Conservation (phyloP, 2,329 filamentous ascomycete species). For the Chrysoporthe puriensis region DNA sequence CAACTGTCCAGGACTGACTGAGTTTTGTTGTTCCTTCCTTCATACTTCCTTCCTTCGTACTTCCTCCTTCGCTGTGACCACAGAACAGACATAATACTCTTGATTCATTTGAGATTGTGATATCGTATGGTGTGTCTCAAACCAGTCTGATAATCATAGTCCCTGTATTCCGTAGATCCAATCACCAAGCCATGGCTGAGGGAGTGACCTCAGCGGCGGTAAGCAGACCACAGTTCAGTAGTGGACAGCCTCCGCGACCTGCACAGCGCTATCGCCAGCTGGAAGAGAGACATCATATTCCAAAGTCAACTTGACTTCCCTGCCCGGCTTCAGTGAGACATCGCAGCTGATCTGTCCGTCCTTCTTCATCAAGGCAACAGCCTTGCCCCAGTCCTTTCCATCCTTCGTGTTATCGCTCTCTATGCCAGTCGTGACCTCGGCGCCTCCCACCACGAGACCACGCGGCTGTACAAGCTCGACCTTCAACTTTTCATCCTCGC, state of each 20-base stretch:
- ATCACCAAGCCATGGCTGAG: neutral
- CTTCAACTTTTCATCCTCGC: slow-evolving; percentile 60
- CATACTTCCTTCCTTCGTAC: neutral
- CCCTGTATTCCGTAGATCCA: neutral
- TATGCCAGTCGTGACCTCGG: slow-evolving; percentile 42
- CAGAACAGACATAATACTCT: neutral
- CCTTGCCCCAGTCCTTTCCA: slow-evolving; percentile 56
- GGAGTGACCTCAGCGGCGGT: neutral
- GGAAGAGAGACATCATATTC: slow-evolving; percentile 66
- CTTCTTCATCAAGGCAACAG: slow-evolving; percentile 57
- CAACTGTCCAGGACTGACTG: neutral
- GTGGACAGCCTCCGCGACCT: slow-evolving; percentile 8
- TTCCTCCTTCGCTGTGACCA: neutral
- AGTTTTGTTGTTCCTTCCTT: neutral
- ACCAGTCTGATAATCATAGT: neutral
- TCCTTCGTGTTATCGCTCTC: slow-evolving; percentile 34
- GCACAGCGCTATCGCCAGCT: slow-evolving; percentile 47
- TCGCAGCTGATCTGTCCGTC: slow-evolving; percentile 63
- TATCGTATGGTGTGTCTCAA: neutral
- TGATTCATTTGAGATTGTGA: neutral
- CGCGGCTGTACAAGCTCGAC: slow-evolving; percentile 55
- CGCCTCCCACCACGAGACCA: slow-evolving; percentile 48
- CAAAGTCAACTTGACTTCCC: slow-evolving; percentile 58
- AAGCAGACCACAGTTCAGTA: neutral
- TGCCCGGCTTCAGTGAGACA: slow-evolving; percentile 60